Conservation (phyloP, 1,139 yeast species). For the Geotrichum aggregatum region DNA sequence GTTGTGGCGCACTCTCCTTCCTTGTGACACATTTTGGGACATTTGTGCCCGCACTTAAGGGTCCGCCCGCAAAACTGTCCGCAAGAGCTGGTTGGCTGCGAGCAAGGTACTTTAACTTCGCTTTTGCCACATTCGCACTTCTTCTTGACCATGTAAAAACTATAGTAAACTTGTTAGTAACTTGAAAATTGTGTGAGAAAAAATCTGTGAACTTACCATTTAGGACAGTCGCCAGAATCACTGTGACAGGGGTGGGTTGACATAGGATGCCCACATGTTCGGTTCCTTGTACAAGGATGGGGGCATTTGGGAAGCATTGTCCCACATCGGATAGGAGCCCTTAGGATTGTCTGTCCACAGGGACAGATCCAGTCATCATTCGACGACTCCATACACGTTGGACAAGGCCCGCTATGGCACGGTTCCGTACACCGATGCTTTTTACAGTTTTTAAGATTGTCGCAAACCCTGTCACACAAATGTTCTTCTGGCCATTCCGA, state of each 20-base stretch:
- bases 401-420: constrained; percentile 83
- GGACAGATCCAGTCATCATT: constrained; percentile 77
- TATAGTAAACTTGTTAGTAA: constrained; percentile 3
- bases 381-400: constrained; percentile 77
- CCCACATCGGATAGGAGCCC: constrained; percentile 91
- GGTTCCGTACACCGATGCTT: constrained; percentile 65
- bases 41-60: constrained; percentile 67
- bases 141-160: constrained; percentile 57
- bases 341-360: constrained; percentile 75
- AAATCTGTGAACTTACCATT: constrained; percentile 42
- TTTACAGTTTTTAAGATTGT: constrained; percentile 64
- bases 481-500: constrained; percentile 42
- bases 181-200: background rate
- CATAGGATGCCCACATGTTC: constrained; percentile 70
- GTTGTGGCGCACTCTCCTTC: constrained; percentile 38
- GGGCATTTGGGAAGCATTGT: constrained; percentile 63
- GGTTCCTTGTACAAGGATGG: constrained; percentile 60
- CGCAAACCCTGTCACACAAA: constrained; percentile 70
- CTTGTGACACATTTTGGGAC: constrained; percentile 58
- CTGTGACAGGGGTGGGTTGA: constrained; percentile 76
- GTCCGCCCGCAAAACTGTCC: constrained; percentile 58
- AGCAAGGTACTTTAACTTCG: constrained; percentile 61
- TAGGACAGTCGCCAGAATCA: constrained; percentile 61
- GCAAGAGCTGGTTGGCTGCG: constrained; percentile 66
- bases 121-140: constrained; percentile 68